Percentiles rank a stretch among this genome's conserved stretches.
phyloP scores from a whole-genome alignment of 306 rosid genomes.

The Styphnolobium japonicum region DNA sequence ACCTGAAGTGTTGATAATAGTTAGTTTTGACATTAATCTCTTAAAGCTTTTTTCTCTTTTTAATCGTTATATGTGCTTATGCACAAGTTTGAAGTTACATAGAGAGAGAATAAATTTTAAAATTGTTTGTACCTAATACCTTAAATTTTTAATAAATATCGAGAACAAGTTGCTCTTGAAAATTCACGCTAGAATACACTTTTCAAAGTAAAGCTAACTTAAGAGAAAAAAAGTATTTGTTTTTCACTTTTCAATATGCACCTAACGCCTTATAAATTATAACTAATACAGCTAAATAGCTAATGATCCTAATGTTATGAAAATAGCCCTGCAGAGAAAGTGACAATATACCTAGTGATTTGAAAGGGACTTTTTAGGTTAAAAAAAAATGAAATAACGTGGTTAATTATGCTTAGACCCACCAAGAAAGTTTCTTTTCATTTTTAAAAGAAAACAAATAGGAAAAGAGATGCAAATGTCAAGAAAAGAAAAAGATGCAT shows the following conservation, averaged over 20 bases:
- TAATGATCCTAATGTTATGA: background rate
- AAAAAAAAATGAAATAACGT: background rate
- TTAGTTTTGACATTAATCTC: background rate
- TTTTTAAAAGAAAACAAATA: background rate
- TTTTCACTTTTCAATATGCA: background rate
- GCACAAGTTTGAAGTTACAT: background rate
- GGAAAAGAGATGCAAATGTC: background rate
- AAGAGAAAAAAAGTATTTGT: background rate
- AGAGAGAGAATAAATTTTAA: background rate
- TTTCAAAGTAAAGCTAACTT: background rate
- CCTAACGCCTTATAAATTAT: background rate
- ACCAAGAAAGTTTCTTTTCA: background rate
- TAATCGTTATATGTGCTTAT: background rate
- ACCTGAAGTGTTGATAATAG: constrained; percentile 31
- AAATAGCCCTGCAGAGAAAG: background rate
- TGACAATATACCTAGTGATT: background rate
- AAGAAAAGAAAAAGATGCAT: background rate
- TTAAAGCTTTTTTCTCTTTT: background rate
- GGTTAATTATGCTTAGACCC: background rate
- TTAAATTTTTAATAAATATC: background rate
- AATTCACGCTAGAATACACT: background rate
- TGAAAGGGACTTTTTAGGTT: background rate
- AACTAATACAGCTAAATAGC: background rate
- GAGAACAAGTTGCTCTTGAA: constrained; percentile 8
- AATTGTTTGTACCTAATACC: background rate